A percentile compares a stretch with the other conserved stretches of the same genome.
Conservation (phyloP, 371 early-diverging fungal species). For the Mucor piriformis region DNA sequence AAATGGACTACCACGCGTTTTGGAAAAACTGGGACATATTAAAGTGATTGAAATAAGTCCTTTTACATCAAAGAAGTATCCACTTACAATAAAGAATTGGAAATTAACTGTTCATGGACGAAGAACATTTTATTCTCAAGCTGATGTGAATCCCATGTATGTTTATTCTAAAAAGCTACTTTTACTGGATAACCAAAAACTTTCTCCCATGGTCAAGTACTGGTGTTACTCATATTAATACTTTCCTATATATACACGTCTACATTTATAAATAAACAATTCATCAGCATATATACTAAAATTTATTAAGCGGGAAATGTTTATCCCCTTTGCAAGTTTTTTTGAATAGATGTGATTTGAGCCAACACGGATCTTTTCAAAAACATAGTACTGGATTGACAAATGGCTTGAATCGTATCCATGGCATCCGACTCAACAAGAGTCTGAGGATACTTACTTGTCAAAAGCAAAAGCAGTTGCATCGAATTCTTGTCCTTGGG, state of each 20-base stretch:
- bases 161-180: slow-evolving; percentile 38
- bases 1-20: slow-evolving; percentile 6
- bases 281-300: no score
- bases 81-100: slow-evolving; percentile 7
- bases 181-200: slow-evolving; percentile 5
- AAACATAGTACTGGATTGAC: slow-evolving; percentile 20
- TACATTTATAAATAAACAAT: no score
- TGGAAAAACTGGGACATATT: slow-evolving; percentile 8
- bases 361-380: slow-evolving; percentile 22
- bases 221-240: slow-evolving; percentile 35
- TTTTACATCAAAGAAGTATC: slow-evolving; percentile 11
- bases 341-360: slow-evolving; percentile 13
- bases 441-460: slow-evolving; percentile 22
- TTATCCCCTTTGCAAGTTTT: slow-evolving; percentile 3
- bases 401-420: slow-evolving; percentile 1
- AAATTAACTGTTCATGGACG: slow-evolving; percentile 9
- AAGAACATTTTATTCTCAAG: slow-evolving; percentile 28
- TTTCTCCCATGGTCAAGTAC: slow-evolving; percentile 41
- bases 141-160: slow-evolving; percentile 25
- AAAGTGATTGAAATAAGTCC: slow-evolving; percentile 30
- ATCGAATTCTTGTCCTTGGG: slow-evolving; percentile 27
- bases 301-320: no score
- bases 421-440: slow-evolving; percentile 13
- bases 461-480: slow-evolving; percentile 18
- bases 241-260: no score